A percentile compares a stretch with the other conserved stretches of the same genome.
Conservation (phyloP, 1,284 basidiomycete genomes). For the Paramarasmius palmivorus region DNA sequence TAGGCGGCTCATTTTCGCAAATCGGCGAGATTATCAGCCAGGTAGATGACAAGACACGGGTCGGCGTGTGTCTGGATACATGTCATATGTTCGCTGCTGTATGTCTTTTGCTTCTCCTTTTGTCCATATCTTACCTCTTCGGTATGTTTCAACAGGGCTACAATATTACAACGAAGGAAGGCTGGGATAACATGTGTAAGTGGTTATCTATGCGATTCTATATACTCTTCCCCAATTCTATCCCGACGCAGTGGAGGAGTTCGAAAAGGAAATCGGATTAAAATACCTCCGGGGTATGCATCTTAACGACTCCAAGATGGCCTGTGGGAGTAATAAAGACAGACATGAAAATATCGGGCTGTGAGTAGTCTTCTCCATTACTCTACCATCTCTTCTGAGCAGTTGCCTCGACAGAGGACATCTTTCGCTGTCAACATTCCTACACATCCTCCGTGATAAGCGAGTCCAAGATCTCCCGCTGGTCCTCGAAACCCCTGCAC, state of each 20-base stretch:
- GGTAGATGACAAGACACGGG: constrained; percentile 75
- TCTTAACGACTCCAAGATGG: constrained; percentile 80
- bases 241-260: constrained; percentile 60
- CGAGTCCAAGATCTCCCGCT: constrained; percentile 74
- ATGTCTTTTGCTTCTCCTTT: constrained; percentile 1
- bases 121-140: too few relatives aligned
- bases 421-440: constrained; percentile 66
- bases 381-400: constrained; percentile 1
- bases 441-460: constrained; percentile 67
- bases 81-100: constrained; percentile 86
- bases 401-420: constrained; percentile 49
- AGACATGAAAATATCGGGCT: constrained; percentile 85
- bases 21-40: constrained; percentile 67
- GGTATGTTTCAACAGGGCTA: constrained; percentile 56
- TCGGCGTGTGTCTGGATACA: constrained; percentile 87
- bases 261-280: constrained; percentile 70
- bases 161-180: constrained; percentile 69
- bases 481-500: constrained; percentile 79
- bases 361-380: constrained; percentile 39
- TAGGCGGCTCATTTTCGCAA: constrained; percentile 74
- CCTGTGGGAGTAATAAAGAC: constrained; percentile 68
- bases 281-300: constrained; percentile 81
- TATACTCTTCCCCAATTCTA: too few relatives aligned
- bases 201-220: too few relatives aligned
- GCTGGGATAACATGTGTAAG: constrained; percentile 58